Percentiles rank a stretch among this genome's conserved stretches.
Conservation (phyloP, 768 basidiomycete genomes). For the Boletus subcaerulescens region DNA sequence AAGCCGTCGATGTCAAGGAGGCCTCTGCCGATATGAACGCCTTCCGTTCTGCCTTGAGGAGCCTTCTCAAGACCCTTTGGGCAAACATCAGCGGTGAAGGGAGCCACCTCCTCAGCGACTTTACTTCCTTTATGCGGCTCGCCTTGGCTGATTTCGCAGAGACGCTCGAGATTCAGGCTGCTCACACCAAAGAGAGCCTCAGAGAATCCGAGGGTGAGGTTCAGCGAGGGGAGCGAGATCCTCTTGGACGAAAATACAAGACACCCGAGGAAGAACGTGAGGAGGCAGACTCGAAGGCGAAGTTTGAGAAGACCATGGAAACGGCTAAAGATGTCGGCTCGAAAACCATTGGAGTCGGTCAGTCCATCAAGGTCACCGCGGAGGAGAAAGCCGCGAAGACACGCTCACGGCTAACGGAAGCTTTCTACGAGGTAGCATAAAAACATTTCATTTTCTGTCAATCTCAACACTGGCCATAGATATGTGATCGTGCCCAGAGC, state of each 20-base stretch:
- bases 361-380: slow-evolving; percentile 39
- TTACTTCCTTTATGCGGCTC: slow-evolving; percentile 62
- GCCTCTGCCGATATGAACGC: slow-evolving; percentile 49
- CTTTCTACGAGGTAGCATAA: slow-evolving; percentile 46
- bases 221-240: slow-evolving; percentile 56
- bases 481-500: slow-evolving; percentile 61
- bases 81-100: slow-evolving; percentile 52
- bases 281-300: slow-evolving; percentile 44
- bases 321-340: slow-evolving; percentile 56
- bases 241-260: slow-evolving; percentile 51
- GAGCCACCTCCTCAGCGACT: slow-evolving; percentile 52
- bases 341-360: slow-evolving; percentile 51
- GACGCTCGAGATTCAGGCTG: slow-evolving; percentile 50
- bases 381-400: slow-evolving; percentile 47
- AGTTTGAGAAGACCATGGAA: slow-evolving; percentile 70
- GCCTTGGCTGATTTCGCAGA: slow-evolving; percentile 68
- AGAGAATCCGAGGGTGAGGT: slow-evolving; percentile 57
- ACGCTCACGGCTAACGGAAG: slow-evolving; percentile 42
- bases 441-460: no score
- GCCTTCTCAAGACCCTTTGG: slow-evolving; percentile 52
- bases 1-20: slow-evolving; percentile 41
- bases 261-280: slow-evolving; percentile 42
- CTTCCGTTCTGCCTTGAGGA: slow-evolving; percentile 48
- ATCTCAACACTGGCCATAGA: slow-evolving; percentile 33
- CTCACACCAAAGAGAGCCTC: slow-evolving; percentile 48